Evolutionary conservation across 2,329 filamentous ascomycete species (phyloP).

Genomic region (Scedosporium minutisporum): DNA sequence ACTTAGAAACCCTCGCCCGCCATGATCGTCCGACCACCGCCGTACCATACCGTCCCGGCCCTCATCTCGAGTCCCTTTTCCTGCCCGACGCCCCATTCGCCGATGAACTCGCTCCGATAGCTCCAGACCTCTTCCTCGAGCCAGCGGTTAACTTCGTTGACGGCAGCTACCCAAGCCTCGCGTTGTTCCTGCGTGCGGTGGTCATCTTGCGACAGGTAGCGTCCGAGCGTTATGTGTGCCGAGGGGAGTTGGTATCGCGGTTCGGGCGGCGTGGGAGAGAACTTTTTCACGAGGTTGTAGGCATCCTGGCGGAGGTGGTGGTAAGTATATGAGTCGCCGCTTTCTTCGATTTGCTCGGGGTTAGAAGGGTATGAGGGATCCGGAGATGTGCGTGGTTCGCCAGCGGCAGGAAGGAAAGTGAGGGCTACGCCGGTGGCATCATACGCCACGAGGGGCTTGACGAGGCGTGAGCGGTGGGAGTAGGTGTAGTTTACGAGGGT

Average conservation of each 20-base stretch:
- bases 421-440: slow-evolving; percentile 79
- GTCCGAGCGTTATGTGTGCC: slow-evolving; percentile 77
- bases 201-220: slow-evolving; percentile 64
- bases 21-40: slow-evolving; percentile 62
- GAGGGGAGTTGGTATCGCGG: slow-evolving; percentile 83
- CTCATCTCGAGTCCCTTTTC: slow-evolving; percentile 71
- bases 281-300: slow-evolving; percentile 47
- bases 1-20: slow-evolving; percentile 50
- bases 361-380: slow-evolving; percentile 17
- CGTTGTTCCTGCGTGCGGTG: slow-evolving; percentile 21
- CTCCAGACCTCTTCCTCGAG: slow-evolving; percentile 64
- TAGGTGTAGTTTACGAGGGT: slow-evolving; percentile 57
- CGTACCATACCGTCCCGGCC: slow-evolving; percentile 77
- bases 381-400: slow-evolving; percentile 32
- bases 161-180: slow-evolving; percentile 51
- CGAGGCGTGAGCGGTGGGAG: slow-evolving; percentile 59
- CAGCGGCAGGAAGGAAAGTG: slow-evolving; percentile 73
- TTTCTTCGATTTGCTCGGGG: slow-evolving; percentile 5
- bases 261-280: slow-evolving; percentile 29
- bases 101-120: slow-evolving; percentile 14
- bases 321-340: slow-evolving; percentile 67
- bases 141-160: slow-evolving; percentile 72
- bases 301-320: slow-evolving; percentile 81
- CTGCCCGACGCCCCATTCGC: slow-evolving; percentile 79
- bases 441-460: slow-evolving; percentile 75